Percentiles rank a stretch among this genome's conserved stretches.
Conservation (phyloP, 1,284 basidiomycete genomes). For the Apiotrichum porosum region DNA sequence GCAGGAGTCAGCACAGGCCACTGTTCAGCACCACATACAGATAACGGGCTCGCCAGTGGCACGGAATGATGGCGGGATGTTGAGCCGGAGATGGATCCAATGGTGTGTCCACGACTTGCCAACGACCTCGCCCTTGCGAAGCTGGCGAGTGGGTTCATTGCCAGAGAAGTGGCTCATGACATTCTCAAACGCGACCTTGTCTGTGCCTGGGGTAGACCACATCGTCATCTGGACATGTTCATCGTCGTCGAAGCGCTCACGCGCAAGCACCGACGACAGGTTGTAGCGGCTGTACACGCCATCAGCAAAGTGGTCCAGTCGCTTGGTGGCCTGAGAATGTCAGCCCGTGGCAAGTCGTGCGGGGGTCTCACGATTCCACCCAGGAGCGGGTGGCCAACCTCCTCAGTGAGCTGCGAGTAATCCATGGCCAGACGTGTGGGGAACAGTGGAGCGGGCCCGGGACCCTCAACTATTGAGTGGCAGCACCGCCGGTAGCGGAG, state of each 20-base stretch:
- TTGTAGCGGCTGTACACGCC: too few relatives aligned
- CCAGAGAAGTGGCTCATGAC: constrained; percentile 56
- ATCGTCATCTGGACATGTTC: constrained; percentile 71
- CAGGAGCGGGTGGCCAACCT: too few relatives aligned
- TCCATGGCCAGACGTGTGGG: too few relatives aligned
- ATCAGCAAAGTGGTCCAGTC: too few relatives aligned
- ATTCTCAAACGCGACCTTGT: constrained; percentile 77
- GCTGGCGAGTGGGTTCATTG: constrained; percentile 34
- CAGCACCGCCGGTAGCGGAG: too few relatives aligned
- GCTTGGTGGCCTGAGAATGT: too few relatives aligned
- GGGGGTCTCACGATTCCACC: too few relatives aligned
- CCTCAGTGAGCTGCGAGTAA: too few relatives aligned
- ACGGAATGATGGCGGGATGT: constrained; percentile 71
- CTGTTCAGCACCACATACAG: constrained; percentile 58
- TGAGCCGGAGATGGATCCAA: constrained; percentile 83
- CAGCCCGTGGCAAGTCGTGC: too few relatives aligned
- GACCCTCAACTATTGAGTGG: too few relatives aligned
- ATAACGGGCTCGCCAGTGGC: constrained; percentile 74
- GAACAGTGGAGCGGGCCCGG: too few relatives aligned
- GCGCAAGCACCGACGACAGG: constrained; percentile 70
- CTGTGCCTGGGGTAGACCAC: constrained; percentile 70
- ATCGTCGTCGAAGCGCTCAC: constrained; percentile 61
- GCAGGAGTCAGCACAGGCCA: not conserved
- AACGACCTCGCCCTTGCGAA: constrained; percentile 55
- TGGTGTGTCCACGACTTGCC: constrained; percentile 75